These are phyloP conservation scores for Metschnikowia borealis DNA, from an alignment of 805 yeast genomes.

Conservation along the genomic window DNA sequence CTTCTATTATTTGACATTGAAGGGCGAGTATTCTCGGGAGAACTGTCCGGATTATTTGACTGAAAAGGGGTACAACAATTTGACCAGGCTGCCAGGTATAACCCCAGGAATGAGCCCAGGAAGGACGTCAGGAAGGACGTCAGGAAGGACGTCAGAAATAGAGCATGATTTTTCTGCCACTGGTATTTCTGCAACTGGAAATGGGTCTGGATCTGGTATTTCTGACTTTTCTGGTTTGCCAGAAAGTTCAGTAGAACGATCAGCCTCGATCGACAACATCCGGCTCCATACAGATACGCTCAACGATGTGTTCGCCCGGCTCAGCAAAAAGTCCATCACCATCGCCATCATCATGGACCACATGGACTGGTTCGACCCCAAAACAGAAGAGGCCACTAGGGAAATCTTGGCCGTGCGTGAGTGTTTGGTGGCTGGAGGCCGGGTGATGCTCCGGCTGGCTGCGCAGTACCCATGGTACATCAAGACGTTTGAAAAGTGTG, in stretches of 20 bases:
- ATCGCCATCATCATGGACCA: constrained; percentile 86
- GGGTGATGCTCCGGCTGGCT: constrained; percentile 75
- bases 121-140: neutral
- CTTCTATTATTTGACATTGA: constrained; percentile 67
- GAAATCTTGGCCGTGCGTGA: constrained; percentile 63
- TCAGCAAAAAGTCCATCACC: constrained; percentile 59
- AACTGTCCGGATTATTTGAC: constrained; percentile 80
- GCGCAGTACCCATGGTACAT: constrained; percentile 77
- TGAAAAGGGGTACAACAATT: constrained; percentile 48
- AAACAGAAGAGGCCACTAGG: constrained; percentile 55
- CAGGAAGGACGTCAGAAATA: neutral
- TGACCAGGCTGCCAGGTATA: constrained; percentile 22
- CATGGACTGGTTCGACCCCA: constrained; percentile 85
- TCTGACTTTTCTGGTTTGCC: no score
- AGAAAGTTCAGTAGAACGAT: no score
- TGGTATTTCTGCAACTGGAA: no score
- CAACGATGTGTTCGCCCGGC: constrained; percentile 68
- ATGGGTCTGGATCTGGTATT: no score
- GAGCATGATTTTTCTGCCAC: neutral
- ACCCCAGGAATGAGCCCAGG: no score
- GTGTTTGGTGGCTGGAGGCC: constrained; percentile 63
- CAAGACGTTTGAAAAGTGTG: constrained; percentile 58
- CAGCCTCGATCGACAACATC: constrained; percentile 56
- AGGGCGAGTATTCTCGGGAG: constrained; percentile 52
- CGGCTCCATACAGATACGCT: constrained; percentile 77